phyloP scores from a whole-genome alignment of 1,284 basidiomycete species.

The Pterulicium gracile region DNA sequence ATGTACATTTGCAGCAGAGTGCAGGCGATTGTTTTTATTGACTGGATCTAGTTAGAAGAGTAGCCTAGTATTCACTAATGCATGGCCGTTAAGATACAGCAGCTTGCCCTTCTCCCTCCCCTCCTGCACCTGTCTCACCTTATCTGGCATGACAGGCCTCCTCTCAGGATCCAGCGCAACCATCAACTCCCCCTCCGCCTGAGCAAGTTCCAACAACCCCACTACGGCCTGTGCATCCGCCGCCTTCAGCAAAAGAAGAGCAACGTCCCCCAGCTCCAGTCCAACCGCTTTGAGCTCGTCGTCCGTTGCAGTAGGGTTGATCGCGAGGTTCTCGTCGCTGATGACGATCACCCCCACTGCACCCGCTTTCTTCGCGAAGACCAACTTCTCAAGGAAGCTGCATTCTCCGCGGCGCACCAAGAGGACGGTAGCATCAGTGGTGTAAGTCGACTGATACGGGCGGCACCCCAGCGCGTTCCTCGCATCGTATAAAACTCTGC shows the following conservation, averaged over 20 bases:
- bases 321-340: constrained; percentile 42
- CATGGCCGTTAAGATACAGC: constrained; percentile 68
- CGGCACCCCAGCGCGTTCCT: constrained; percentile 49
- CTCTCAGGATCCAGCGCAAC: constrained; percentile 36
- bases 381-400: constrained; percentile 74
- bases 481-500: constrained; percentile 36
- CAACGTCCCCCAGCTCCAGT: constrained; percentile 45
- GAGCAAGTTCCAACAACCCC: constrained; percentile 42
- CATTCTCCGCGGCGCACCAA: constrained; percentile 64
- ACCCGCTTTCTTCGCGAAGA: constrained; percentile 49
- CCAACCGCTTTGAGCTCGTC: constrained; percentile 48
- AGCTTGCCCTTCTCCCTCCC: constrained; percentile 32
- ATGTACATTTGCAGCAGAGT: too few species aligned
- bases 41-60: constrained; percentile 31
- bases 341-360: constrained; percentile 70
- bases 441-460: constrained; percentile 36
- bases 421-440: constrained; percentile 33
- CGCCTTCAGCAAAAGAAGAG: constrained; percentile 47
- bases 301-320: constrained; percentile 58
- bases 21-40: too few species aligned
- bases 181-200: constrained; percentile 37
- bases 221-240: constrained; percentile 39
- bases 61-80: constrained; percentile 65
- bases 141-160: constrained; percentile 17
- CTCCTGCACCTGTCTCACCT: constrained; percentile 10